Base-by-base conservation (phyloP, 1,284 basidiomycete genomes). In the Tremellales sp. region DNA sequence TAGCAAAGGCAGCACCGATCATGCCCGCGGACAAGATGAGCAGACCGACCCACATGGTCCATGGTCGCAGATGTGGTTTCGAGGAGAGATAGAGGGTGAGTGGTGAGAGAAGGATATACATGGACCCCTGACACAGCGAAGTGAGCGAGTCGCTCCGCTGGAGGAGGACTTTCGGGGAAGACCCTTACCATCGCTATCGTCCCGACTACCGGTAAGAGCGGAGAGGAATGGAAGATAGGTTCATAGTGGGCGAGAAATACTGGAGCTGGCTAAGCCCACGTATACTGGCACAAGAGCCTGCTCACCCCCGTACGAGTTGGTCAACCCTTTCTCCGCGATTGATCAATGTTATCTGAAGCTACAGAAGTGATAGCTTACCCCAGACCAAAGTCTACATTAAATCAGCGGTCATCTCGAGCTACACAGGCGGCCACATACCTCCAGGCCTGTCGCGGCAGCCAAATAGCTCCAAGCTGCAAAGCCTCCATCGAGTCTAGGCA, bases 241-340 rank as follows among this genome's bases (percentile, higher is more conserved):
- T 52, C 36, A 34, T 61, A 61, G 29, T 55, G 44, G 21, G 54
- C 45, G n/a, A 61, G 43, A 34, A 56, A 61, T 29, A 61, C 58
- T 60, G 26, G 24, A 24, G 36, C 39, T 5, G 24, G 10, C 32
- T 24, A 31, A 26, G 45, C 13, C 9, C 36, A 5, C 7, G 19
- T 40, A 14, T n/a, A 32, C 19, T 22, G 16, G 14, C 4, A 6
- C 16, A 24, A 21, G 29, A 14, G 28, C 27, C 5, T 25, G 29
- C 48, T 21, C 38, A 57, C 57, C 57, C 35, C 58, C 58, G 31
- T 60, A 60, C 3, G 55, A 57, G 16, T 51, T 48, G 18, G 53
- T 50, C 24, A 60, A 54, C 28, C 58, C 58, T 60, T 19, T 4
- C n/a, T 26, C 18, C 19, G n/a, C 8, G 3, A 29, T 16, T 27